A percentile compares a stretch with the other conserved stretches of the same genome.
phyloP scores from a whole-genome alignment of 371 early-diverging fungal genomes.

The Apophysomyces trapeziformis region DNA sequence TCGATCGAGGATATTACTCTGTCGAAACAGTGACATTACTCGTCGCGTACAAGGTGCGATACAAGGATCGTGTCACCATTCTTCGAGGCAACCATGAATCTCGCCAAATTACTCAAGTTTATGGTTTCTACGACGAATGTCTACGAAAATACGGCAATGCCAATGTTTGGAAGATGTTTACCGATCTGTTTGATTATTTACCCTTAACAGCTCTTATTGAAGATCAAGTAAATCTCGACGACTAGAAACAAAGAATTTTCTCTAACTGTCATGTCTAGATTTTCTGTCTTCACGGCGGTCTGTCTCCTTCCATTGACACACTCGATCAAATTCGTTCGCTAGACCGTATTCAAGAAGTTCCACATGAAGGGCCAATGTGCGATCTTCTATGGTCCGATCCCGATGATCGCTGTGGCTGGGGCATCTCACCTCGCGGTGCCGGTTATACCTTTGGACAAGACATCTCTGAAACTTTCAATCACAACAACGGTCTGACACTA shows the following conservation, averaged over 20 bases:
- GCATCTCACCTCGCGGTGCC: conserved; percentile 97
- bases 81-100: conserved; percentile 99
- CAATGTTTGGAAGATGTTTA: conserved; percentile 99
- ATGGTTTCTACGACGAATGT: conserved; percentile 97
- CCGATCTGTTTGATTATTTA: conserved; percentile 98
- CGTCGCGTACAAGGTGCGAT: conserved; percentile 93
- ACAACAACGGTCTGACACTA: conserved; percentile 93
- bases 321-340: conserved; percentile 97
- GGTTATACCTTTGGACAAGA: conserved; percentile 99
- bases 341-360: conserved; percentile 98
- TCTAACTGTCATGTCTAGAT: conserved; percentile 45
- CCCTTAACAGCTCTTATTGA: conserved; percentile 92
- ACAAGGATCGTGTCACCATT: conserved; percentile 97
- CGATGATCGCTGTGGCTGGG: conserved; percentile 98
- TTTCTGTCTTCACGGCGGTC: conserved; percentile 99
- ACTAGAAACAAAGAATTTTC: neutral
- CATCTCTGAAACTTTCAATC: conserved; percentile 96
- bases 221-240: conserved; percentile 37
- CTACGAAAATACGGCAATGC: conserved; percentile 97
- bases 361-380: conserved; percentile 99
- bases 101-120: conserved; percentile 99
- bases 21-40: conserved; percentile 97
- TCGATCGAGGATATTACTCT: conserved; percentile 99
- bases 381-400: conserved; percentile 99
- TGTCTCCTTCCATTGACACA: conserved; percentile 97